These are phyloP conservation scores for Metschnikowia kunwiensis DNA, from an alignment of 805 yeast genomes.

Conservation along the genomic window DNA sequence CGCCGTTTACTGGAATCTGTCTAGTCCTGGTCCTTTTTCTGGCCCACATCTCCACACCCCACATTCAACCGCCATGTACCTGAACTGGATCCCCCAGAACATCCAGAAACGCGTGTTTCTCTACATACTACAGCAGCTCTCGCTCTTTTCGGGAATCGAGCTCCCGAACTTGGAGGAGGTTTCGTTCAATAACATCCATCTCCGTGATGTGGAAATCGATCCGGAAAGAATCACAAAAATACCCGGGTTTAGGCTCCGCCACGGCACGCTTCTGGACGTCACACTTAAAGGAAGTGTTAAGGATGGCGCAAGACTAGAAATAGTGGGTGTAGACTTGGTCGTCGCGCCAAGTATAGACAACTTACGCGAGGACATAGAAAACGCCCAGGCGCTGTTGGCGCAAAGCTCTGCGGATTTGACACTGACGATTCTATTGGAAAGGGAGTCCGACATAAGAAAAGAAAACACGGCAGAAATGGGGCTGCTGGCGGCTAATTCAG, in stretches of 20 bases:
- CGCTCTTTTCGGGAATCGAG: slow-evolving; percentile 79
- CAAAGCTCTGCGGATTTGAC: slow-evolving; percentile 77
- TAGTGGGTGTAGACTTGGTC: slow-evolving; percentile 49
- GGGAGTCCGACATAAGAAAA: neutral
- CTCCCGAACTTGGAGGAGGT: slow-evolving; percentile 75
- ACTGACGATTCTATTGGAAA: slow-evolving; percentile 46
- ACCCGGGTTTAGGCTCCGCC: slow-evolving; percentile 61
- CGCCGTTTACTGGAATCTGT: no score
- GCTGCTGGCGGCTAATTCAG: neutral
- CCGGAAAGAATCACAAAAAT: slow-evolving; percentile 61
- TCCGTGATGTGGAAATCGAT: slow-evolving; percentile 64
- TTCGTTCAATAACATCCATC: slow-evolving; percentile 53
- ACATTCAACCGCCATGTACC: no score
- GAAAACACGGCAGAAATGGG: neutral
- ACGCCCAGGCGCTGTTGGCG: slow-evolving; percentile 52
- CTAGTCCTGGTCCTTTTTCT: no score
- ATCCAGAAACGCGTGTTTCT: slow-evolving; percentile 77
- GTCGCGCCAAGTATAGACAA: slow-evolving; percentile 35
- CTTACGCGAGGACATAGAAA: slow-evolving; percentile 25
- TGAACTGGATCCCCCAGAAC: slow-evolving; percentile 75
- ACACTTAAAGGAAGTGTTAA: slow-evolving; percentile 60
- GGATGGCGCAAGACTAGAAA: slow-evolving; percentile 66
- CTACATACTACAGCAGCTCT: slow-evolving; percentile 75
- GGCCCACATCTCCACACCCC: no score
- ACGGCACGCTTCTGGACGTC: slow-evolving; percentile 56